Evolutionary conservation across 2,329 filamentous ascomycete genomes (phyloP).

Genomic region (Fusarium temperatum): DNA sequence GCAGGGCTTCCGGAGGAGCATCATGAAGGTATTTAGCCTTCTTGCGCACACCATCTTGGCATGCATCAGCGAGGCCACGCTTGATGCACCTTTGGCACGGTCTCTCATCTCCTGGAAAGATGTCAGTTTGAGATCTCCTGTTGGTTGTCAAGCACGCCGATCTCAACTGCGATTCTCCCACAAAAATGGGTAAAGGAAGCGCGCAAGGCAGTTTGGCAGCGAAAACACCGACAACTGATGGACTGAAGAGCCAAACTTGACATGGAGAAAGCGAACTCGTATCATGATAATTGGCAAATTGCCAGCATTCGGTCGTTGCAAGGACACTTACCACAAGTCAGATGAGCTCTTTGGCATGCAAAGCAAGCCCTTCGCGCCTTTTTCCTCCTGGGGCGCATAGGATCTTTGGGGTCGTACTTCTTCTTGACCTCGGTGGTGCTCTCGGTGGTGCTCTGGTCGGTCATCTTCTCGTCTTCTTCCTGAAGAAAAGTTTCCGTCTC

Average conservation of each 20-base stretch:
- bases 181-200: neutral
- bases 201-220: neutral
- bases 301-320: slow-evolving; percentile 7
- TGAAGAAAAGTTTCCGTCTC: slow-evolving; percentile 55
- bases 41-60: slow-evolving; percentile 96
- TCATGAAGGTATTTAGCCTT: slow-evolving; percentile 99
- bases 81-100: slow-evolving; percentile 96
- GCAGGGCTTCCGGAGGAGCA: slow-evolving; percentile 86
- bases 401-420: slow-evolving; percentile 86
- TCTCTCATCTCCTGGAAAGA: slow-evolving; percentile 82
- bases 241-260: slow-evolving; percentile 24
- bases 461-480: slow-evolving; percentile 63
- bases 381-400: slow-evolving; percentile 87
- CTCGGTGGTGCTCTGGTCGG: slow-evolving; percentile 57
- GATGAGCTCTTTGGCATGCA: slow-evolving; percentile 95
- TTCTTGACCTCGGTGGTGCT: slow-evolving; percentile 67
- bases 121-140: slow-evolving; percentile 28
- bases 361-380: slow-evolving; percentile 96
- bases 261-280: slow-evolving; percentile 1
- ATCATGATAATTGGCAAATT: neutral
- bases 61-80: slow-evolving; percentile 87
- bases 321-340: slow-evolving; percentile 89
- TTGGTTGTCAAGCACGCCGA: neutral
- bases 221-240: neutral
- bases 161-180: neutral